A percentile compares a stretch with the other conserved stretches of the same genome.
These are phyloP conservation scores for Sphaerulina populicola DNA, from an alignment of 2,329 filamentous ascomycete genomes.

Conservation along the genomic window DNA sequence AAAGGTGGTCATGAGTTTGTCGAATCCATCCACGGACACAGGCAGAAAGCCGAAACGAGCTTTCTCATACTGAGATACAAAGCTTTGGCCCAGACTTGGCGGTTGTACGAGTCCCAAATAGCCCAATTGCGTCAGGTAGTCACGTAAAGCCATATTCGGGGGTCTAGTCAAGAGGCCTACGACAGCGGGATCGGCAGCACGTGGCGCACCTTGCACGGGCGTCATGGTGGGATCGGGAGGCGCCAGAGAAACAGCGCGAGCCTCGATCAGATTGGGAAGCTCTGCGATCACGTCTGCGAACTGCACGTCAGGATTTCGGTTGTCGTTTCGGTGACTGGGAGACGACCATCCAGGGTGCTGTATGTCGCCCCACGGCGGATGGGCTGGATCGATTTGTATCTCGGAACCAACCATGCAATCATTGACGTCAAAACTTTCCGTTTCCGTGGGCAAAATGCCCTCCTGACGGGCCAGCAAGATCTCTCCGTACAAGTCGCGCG, in stretches of 20 bases:
- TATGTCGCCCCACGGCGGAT: slow-evolving; percentile 69
- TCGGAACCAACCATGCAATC: slow-evolving; percentile 27
- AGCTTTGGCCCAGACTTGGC: slow-evolving; percentile 46
- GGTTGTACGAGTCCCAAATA: slow-evolving; percentile 56
- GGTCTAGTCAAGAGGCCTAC: slow-evolving; percentile 64
- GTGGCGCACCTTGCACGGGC: slow-evolving; percentile 33
- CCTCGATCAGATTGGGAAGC: slow-evolving; percentile 82
- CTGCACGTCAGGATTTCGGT: slow-evolving; percentile 70
- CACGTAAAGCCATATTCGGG: slow-evolving; percentile 62
- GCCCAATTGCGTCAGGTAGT: slow-evolving; percentile 67
- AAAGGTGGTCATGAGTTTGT: slow-evolving; percentile 73
- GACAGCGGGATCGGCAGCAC: slow-evolving; percentile 37
- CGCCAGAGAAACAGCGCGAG: slow-evolving; percentile 79
- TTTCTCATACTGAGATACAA: slow-evolving; percentile 69
- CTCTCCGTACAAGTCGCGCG: slow-evolving; percentile 48
- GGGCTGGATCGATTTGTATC: slow-evolving; percentile 37
- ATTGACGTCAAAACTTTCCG: slow-evolving; percentile 13
- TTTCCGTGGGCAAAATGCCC: slow-evolving; percentile 23
- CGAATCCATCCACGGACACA: slow-evolving; percentile 63
- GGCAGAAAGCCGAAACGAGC: slow-evolving; percentile 70
- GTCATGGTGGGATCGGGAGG: slow-evolving; percentile 47
- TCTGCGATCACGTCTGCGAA: slow-evolving; percentile 75
- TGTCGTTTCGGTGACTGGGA: slow-evolving; percentile 50
- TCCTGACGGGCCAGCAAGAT: slow-evolving; percentile 26
- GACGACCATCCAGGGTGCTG: slow-evolving; percentile 84